A percentile compares a stretch with the other conserved stretches of the same genome.
phyloP scores from a whole-genome alignment of 2,329 filamentous ascomycete species.

The Apiospora hydei region DNA sequence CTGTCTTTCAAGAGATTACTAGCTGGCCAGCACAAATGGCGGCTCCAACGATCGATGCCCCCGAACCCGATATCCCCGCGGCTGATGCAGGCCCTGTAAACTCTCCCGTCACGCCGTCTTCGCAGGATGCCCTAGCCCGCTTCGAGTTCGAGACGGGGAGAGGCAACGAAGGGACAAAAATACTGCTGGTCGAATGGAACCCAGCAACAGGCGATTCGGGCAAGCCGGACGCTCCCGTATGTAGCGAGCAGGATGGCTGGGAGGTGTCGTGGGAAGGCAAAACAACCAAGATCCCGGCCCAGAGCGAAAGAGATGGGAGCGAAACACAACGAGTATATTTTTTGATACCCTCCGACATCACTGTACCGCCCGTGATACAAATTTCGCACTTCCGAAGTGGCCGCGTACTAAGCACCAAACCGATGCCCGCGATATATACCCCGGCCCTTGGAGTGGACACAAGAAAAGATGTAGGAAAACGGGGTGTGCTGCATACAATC shows the following conservation, averaged over 20 bases:
- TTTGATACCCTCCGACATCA: constrained; percentile 74
- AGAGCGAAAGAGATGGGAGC: constrained; percentile 57
- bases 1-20: background rate
- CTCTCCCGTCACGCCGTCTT: constrained; percentile 27
- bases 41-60: background rate
- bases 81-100: constrained; percentile 19
- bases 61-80: constrained; percentile 1
- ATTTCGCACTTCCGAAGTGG: constrained; percentile 56
- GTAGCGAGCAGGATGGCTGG: constrained; percentile 58
- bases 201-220: constrained; percentile 47
- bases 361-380: constrained; percentile 75
- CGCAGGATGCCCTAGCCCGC: constrained; percentile 69
- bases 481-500: constrained; percentile 86
- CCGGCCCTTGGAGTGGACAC: constrained; percentile 74
- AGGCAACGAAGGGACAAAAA: constrained; percentile 85
- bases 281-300: constrained; percentile 63
- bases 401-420: constrained; percentile 68
- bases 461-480: constrained; percentile 68
- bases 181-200: constrained; percentile 93
- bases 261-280: constrained; percentile 86
- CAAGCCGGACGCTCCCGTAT: constrained; percentile 32
- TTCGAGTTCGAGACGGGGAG: constrained; percentile 83
- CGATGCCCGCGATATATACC: constrained; percentile 86
- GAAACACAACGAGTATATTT: constrained; percentile 76
- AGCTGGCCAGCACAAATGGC: constrained; percentile 12